Base-by-base conservation (phyloP, 192 early-diverging fungal species). In the Jimgerdemannia flammicorona region DNA sequence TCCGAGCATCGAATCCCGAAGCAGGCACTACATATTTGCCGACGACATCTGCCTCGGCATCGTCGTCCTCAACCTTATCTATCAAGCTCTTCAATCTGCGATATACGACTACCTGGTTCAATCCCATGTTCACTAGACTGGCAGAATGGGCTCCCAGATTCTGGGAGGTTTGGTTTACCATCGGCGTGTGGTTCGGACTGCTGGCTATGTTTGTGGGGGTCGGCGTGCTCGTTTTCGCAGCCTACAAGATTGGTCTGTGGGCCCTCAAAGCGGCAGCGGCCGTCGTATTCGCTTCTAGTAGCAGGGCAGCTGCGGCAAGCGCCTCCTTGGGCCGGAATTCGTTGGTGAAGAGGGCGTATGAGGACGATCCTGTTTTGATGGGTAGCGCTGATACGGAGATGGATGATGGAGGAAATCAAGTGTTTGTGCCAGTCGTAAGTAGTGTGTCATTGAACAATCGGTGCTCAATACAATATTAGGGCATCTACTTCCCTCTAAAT, bases 341-440 rank as follows among this genome's bases (percentile, higher is more conserved):
- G n/a, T 54, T 59, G 14, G 44, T 6, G 44, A 67, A 40, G 75
- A 66, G 14, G 19, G 40, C 29, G 74, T 20, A 8, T 3, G 71
- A 69, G 41, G 70, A 39, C 49, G 75, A 17, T 74, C 67, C 42
- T 78, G 74, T 7, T 66, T 75, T 29, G 74, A 79, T 40, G 66
- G 19, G 20, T 42, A 70, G 72, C 44, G 65, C 73, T 3, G 72
- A 76, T 29, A 64, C 66, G 11, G 76, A 70, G 49, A 59, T 59
- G 49, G 49, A 59, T 10, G 49, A 14, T 59, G 49, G 49, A 10
- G 78, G 77, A 19, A 80, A 80, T 40, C 76, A 77, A 79, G 83
- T 89, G 20, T 84, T 93, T 74, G 80, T 93, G 14, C 89, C 92
- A 1, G 80, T 93, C 78, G 92, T 92, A 81, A 71, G 83, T 70